Evolutionary conservation across 2,329 filamentous ascomycete species (phyloP), one percentile per base, ranked within the genome.

Genomic region (Cordyceps farinosa): DNA sequence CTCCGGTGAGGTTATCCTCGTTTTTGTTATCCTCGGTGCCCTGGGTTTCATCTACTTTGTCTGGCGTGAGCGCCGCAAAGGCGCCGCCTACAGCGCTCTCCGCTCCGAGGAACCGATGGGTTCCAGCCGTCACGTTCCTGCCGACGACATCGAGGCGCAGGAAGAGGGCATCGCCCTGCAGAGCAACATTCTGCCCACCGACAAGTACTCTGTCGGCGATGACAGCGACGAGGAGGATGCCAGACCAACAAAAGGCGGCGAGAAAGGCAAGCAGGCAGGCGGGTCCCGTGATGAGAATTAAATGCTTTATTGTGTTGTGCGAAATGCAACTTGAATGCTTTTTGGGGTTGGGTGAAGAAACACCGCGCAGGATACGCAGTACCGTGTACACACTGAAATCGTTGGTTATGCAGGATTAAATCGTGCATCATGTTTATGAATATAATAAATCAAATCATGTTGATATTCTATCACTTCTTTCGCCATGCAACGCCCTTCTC

Each of bases 1-100:
- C 70, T 95, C 91, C 3, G 92, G 93, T 57, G 91, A 96, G 76
- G 85, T 93, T 7, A 92, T 92, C 2, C 83, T 97, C 2, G 86
- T 93, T 17, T 86, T 97, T 55, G 91, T 97, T 22, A 80, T 89
- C 58, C 85, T 95, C 64, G 88, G 87, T 1, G 91, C 90, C 1
- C 79, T 78, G 5, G 78, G 85, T 13, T 96, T 91, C 88, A 91
- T 88, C n/a, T 90, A 87, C 72, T 88, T 83, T 67, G 76, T 90
- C 70, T 90, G 86, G 85, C 81, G 81, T 64, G 82, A 86, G 64
- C 83, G 87, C 55, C 81, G 84, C 67, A 82, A 79, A 68, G 79
- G 80, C 40, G 73, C 77, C 6, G 80, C 82, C 2, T 89, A 89
- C 72, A 78, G 79, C 47, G 83, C 81, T 15, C 73, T 87, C 44